These are phyloP conservation scores for Phaeosphaeria sp. DNA, from an alignment of 2,329 filamentous ascomycete species.

Conservation along the genomic window DNA sequence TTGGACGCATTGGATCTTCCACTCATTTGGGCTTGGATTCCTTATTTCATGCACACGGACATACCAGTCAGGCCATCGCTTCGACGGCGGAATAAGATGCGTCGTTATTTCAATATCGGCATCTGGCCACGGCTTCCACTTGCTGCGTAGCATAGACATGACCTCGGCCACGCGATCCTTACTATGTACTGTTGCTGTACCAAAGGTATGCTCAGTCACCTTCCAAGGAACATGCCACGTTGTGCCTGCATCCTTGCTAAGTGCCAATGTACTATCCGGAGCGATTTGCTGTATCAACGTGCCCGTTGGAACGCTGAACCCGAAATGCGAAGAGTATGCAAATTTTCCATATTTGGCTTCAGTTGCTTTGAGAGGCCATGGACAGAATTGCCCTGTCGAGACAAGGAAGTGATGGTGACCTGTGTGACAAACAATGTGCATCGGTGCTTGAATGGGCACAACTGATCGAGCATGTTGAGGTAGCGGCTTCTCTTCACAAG, in stretches of 20 bases:
- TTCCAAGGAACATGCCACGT: constrained; percentile 51
- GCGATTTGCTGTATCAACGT: constrained; percentile 49
- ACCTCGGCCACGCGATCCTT: constrained; percentile 7
- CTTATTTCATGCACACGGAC: constrained; percentile 28
- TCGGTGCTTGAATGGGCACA: constrained; percentile 36
- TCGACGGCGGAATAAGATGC: constrained; percentile 28
- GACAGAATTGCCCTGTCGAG: constrained; percentile 42
- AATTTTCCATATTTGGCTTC: constrained; percentile 46
- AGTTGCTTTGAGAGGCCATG: constrained; percentile 45
- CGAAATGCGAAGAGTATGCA: constrained; percentile 46
- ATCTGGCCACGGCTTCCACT: constrained; percentile 42
- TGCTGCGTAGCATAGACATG: constrained; percentile 19
- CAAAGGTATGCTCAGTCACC: constrained; percentile 7
- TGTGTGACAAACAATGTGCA: constrained; percentile 56
- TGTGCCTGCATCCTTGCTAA: constrained; percentile 49
- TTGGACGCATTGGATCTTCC: constrained; percentile 20
- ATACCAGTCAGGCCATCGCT: constrained; percentile 40
- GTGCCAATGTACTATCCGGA: constrained; percentile 48
- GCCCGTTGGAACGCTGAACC: constrained; percentile 50
- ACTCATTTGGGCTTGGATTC: constrained; percentile 5
- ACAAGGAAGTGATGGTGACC: constrained; percentile 41
- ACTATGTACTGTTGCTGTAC: background rate
- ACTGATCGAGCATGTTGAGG: constrained; percentile 5
- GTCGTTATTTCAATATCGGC: constrained; percentile 31
- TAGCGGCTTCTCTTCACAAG: constrained; percentile 48